Evolutionary conservation across 352 stramenopile genomes (phyloP).

Genomic region (Pythium aristosporum): DNA sequence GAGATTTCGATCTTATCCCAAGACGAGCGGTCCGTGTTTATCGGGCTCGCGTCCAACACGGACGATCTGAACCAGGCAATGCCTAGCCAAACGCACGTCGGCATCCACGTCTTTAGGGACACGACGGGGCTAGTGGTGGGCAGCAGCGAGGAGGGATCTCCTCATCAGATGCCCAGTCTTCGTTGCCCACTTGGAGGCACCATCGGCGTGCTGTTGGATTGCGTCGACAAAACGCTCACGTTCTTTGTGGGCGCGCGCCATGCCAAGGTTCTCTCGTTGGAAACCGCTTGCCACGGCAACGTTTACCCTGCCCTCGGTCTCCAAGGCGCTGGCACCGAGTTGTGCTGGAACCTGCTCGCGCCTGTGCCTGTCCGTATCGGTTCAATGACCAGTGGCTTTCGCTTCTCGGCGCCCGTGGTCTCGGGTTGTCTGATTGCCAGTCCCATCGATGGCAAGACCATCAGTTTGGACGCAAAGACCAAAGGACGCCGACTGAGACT

Average conservation of each 20-base stretch:
- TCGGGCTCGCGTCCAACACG: slow-evolving; percentile 54
- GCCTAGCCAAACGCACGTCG: slow-evolving; percentile 4
- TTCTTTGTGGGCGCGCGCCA: slow-evolving; percentile 49
- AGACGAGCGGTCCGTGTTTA: slow-evolving; percentile 61
- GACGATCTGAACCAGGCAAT: slow-evolving; percentile 59
- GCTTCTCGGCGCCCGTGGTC: slow-evolving; percentile 57
- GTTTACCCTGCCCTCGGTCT: slow-evolving; percentile 64
- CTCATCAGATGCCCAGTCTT: slow-evolving; percentile 12
- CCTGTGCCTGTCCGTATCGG: slow-evolving; percentile 63
- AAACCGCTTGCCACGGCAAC: slow-evolving; percentile 19
- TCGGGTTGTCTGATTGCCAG: slow-evolving; percentile 62
- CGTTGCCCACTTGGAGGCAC: slow-evolving; percentile 36
- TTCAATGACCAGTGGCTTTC: slow-evolving; percentile 42
- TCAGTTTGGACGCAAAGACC: slow-evolving; percentile 61
- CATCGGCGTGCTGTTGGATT: slow-evolving; percentile 64
- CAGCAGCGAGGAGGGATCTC: neutral
- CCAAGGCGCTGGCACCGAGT: slow-evolving; percentile 38
- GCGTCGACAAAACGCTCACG: slow-evolving; percentile 59
- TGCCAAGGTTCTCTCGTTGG: slow-evolving; percentile 36
- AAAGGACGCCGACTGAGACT: slow-evolving; percentile 57
- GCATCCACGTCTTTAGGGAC: slow-evolving; percentile 47
- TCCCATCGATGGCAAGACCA: slow-evolving; percentile 54
- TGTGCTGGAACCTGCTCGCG: slow-evolving; percentile 64
- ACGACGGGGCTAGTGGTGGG: slow-evolving; percentile 12
- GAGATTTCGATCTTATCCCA: slow-evolving; percentile 59